Conservation (phyloP, 2,329 filamentous ascomycete species). For the Chrysosporium queenslandicum region DNA sequence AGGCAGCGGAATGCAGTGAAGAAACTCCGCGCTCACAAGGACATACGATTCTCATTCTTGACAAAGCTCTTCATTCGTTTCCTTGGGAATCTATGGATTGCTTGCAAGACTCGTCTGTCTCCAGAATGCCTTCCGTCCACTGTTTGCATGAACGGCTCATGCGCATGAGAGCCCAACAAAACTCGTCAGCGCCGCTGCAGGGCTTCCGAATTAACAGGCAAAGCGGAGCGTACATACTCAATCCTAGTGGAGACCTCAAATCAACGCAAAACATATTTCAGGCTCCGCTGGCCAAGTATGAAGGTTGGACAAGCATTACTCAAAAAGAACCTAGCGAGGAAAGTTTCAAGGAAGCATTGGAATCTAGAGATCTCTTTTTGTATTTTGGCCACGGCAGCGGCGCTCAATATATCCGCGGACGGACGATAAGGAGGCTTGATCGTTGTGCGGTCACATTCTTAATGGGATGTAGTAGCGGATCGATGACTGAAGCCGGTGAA, state of each 20-base stretch:
- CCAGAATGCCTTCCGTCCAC: constrained; percentile 75
- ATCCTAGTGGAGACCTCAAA: constrained; percentile 73
- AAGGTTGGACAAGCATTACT: constrained; percentile 57
- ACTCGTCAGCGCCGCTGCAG: constrained; percentile 4
- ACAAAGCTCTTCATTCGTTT: constrained; percentile 81
- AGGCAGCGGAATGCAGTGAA: constrained; percentile 37
- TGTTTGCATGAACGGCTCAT: constrained; percentile 68
- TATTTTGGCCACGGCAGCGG: constrained; percentile 97
- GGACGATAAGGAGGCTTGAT: constrained; percentile 67
- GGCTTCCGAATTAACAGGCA: constrained; percentile 46
- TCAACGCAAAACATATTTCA: constrained; percentile 70
- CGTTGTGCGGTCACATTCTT: constrained; percentile 75
- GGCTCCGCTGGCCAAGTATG: constrained; percentile 47
- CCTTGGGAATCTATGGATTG: constrained; percentile 95
- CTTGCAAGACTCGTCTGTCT: constrained; percentile 67
- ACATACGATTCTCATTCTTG: constrained; percentile 81
- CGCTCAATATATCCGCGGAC: constrained; percentile 81
- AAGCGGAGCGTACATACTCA: constrained; percentile 62
- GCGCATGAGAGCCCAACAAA: constrained; percentile 17
- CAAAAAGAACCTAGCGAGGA: constrained; percentile 61
- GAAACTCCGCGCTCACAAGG: constrained; percentile 20
- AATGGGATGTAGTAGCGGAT: constrained; percentile 88
- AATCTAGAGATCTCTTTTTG: constrained; percentile 60
- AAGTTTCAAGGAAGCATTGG: constrained; percentile 62
- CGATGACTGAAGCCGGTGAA: constrained; percentile 67